Evolutionary conservation across 2,329 filamentous ascomycete genomes (phyloP), one percentile per base, ranked within the genome.

Genomic region (Tolypocladium tropicale): DNA sequence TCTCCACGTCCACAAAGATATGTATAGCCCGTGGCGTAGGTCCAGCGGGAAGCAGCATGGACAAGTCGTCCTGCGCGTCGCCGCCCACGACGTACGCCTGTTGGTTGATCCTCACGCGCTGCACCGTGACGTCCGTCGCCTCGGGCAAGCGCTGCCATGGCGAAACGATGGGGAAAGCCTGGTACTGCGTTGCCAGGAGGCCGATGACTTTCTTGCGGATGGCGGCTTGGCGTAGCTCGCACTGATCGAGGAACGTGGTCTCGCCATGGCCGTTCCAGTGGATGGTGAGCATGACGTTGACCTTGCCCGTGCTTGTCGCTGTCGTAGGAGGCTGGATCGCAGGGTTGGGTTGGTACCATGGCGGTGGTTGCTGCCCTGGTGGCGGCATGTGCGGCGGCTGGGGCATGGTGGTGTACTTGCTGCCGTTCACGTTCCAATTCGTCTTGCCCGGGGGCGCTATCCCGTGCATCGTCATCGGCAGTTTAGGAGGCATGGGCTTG

Each of bases 201-300:
- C 56, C 55, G 14, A 59, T 32, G 23, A 64, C 62, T 28, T 62
- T 55, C 32, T 53, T 53, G 53, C 61, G 57, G 12, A 70, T 54
- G 16, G 55, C 59, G 4, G 75, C 77, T 62, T 81, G 37, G 30
- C 60, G 62, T 39, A 64, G 64, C 14, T 54, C 55, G 52, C 66
- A 64, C 41, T 64, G 58, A 18, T 65, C 68, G 32, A 68, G 60
- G 53, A 71, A 58, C 51, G 66, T 68, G 41, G 63, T 62, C 58
- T 65, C 60, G 43, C 67, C 69, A 23, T 63, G 65, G 37, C 62
- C 63, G 6, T 52, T 39, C 67, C 66, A 68, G 51, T 48, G 56
- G 55, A 71, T 62, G 52, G 58, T 59, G 37, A 71, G 60, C 21
- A 66, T 59, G 10, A 68, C 62, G 39, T 11, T 32, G 28, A 25